Evolutionary conservation across 2,329 filamentous ascomycete species (phyloP).

Genomic region (Aureobasidium sp.): DNA sequence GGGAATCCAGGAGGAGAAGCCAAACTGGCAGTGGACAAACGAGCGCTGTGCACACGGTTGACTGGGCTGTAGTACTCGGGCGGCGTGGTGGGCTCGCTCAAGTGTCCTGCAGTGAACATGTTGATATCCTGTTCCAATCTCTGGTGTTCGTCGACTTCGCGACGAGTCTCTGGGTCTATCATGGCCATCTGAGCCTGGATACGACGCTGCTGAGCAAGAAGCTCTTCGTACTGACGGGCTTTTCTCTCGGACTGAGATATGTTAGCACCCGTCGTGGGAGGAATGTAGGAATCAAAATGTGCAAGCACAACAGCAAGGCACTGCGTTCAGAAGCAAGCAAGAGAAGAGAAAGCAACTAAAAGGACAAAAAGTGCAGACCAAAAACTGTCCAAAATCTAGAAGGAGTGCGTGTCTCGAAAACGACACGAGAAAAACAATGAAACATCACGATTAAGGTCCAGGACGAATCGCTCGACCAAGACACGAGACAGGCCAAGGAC

Average conservation of each 20-base stretch:
- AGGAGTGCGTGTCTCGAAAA: neutral
- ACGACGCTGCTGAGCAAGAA: slow-evolving; percentile 78
- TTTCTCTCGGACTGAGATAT: slow-evolving; percentile 77
- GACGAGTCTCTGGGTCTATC: slow-evolving; percentile 75
- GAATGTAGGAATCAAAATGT: neutral
- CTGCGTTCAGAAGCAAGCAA: neutral
- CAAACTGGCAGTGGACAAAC: slow-evolving; percentile 83
- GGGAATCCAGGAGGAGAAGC: slow-evolving; percentile 64
- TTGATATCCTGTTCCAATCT: slow-evolving; percentile 74
- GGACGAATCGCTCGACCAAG: neutral
- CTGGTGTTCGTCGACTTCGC: slow-evolving; percentile 75
- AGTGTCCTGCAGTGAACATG: slow-evolving; percentile 59
- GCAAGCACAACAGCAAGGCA: neutral
- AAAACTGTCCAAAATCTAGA: too few relatives aligned
- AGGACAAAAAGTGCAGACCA: neutral
- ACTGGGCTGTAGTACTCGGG: slow-evolving; percentile 70
- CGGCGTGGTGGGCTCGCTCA: slow-evolving; percentile 92
- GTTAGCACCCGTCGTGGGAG: slow-evolving; percentile 17
- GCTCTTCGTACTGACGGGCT: slow-evolving; percentile 82
- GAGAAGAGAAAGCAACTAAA: neutral
- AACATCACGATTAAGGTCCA: neutral
- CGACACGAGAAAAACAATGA: neutral
- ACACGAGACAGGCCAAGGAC: neutral
- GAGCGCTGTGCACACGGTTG: slow-evolving; percentile 62
- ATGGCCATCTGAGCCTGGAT: slow-evolving; percentile 92